Percentiles rank a stretch among this genome's conserved stretches.
These are phyloP conservation scores for Alternaria burnsii DNA, from an alignment of 2,329 filamentous ascomycete genomes.

Conservation along the genomic window DNA sequence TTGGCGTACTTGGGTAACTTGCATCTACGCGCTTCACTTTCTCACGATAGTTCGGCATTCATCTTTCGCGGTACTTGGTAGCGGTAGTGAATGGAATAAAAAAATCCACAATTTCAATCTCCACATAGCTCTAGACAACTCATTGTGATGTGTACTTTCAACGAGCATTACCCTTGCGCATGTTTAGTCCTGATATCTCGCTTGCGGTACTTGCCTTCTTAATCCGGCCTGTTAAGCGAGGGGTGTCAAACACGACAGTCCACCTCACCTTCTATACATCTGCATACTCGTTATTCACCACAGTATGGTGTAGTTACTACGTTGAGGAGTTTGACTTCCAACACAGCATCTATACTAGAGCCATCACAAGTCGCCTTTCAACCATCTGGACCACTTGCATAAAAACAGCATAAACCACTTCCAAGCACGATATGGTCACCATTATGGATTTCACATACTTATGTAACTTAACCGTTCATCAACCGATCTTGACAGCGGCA, in stretches of 20 bases:
- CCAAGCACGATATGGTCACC: not conserved
- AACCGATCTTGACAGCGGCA: constrained; percentile 1
- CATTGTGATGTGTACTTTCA: not conserved
- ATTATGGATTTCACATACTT: not conserved
- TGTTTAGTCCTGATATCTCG: constrained; percentile 1
- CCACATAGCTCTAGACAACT: not conserved
- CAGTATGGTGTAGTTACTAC: not conserved
- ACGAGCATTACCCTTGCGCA: not conserved
- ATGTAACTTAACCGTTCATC: not conserved
- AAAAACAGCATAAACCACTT: not conserved
- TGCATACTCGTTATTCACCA: not conserved
- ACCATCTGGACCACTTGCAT: not conserved
- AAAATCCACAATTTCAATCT: not conserved
- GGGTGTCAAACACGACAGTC: not conserved
- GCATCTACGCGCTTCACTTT: not conserved
- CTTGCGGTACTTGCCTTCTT: not conserved
- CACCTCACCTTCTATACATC: not conserved
- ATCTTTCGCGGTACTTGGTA: not conserved
- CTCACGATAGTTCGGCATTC: not conserved
- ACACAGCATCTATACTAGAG: not conserved
- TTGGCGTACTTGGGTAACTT: not conserved
- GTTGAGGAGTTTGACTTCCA: not conserved
- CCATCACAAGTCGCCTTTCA: not conserved
- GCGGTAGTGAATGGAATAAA: not conserved
- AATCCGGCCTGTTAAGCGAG: not conserved